These are phyloP conservation scores for Moringa oleifera DNA, from an alignment of 345 rosid species.

Conservation along the genomic window DNA sequence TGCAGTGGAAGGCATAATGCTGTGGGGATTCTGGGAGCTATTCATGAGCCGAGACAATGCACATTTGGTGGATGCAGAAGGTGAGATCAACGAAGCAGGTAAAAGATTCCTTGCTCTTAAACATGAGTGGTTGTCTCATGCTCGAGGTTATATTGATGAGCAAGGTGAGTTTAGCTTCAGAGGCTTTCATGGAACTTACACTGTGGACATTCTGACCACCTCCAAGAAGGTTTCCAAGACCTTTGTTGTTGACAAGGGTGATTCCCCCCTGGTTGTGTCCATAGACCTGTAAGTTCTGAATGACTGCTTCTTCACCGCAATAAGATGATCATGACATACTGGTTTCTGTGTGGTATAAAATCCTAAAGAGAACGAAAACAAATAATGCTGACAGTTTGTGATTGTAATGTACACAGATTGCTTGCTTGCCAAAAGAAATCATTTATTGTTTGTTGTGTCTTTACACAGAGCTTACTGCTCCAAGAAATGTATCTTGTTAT, in stretches of 20 bases:
- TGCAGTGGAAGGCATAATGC: slow-evolving; percentile 87
- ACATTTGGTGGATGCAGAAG: slow-evolving; percentile 86
- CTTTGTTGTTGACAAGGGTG: slow-evolving; percentile 61
- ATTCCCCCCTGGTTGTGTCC: slow-evolving; percentile 45
- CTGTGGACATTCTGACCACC: slow-evolving; percentile 39
- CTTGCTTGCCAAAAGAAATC: too few species aligned
- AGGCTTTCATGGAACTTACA: slow-evolving; percentile 80
- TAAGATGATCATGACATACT: background rate
- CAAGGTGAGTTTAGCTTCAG: slow-evolving; percentile 57
- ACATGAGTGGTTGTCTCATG: slow-evolving; percentile 61
- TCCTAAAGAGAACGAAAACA: too few species aligned
- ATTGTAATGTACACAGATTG: too few species aligned
- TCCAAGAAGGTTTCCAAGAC: slow-evolving; percentile 40
- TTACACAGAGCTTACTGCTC: too few species aligned
- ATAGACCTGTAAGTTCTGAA: slow-evolving; percentile 33
- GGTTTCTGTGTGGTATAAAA: too few species aligned
- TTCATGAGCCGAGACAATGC: slow-evolving; percentile 75
- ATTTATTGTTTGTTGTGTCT: too few species aligned
- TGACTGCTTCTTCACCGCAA: slow-evolving; percentile 1
- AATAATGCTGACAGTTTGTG: too few species aligned
- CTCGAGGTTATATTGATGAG: slow-evolving; percentile 46
- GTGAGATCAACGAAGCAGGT: slow-evolving; percentile 85
- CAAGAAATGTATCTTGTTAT: too few species aligned
- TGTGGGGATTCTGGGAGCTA: slow-evolving; percentile 99
- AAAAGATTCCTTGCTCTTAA: slow-evolving; percentile 62